Evolutionary conservation across 2,329 filamentous ascomycete species (phyloP), one percentile per base, ranked within the genome.

Genomic region (Leptosphaerulina australis): DNA sequence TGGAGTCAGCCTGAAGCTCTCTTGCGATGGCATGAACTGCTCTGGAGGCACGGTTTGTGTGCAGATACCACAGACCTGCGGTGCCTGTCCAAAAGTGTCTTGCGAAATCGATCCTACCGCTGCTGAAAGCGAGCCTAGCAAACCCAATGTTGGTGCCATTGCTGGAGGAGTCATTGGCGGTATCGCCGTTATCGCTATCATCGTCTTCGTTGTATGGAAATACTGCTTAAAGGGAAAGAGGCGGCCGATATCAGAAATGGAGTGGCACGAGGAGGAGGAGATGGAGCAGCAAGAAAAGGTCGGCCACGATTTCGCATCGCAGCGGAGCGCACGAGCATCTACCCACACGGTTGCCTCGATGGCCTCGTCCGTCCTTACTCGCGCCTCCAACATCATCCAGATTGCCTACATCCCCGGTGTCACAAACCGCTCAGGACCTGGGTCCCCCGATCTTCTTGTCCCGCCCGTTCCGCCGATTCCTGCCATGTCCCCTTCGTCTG

Each of bases 341-440:
- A 89, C 90, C 34, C 86, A 94, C 70, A 90, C 90, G n/a, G 87
- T 93, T 45, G 83, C 88, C 66, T 97, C 93, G 10, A 91, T 99
- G 69, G 94, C 94, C 12, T 97, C 92, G 8, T 97, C 93, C 20
- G 91, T 97, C 51, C 83, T 97, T 53, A 97, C 94, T 14, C 87
- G 94, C 55, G 94, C 94, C 38, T 97, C 94, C 67, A 99, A 99
- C 78, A 93, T 99, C 70, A 99, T 99, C 66, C 94, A 97, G 76
- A 99, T 99, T 74, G 94, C 94, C 47, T 99, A 97, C 74, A 97
- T 99, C 60, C 94, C 94, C 11, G 94, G 94, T 53, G 92, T 97
- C 65, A 97, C 91, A 53, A 97, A 97, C 76, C 85, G 93, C 60
- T 91, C 92, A 10, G 86, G 87, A 6, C 88, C 90, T 4, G 87